Evolutionary conservation across 2,329 filamentous ascomycete genomes (phyloP), one percentile per base, ranked within the genome.

Genomic region (Fusarium concolor): DNA sequence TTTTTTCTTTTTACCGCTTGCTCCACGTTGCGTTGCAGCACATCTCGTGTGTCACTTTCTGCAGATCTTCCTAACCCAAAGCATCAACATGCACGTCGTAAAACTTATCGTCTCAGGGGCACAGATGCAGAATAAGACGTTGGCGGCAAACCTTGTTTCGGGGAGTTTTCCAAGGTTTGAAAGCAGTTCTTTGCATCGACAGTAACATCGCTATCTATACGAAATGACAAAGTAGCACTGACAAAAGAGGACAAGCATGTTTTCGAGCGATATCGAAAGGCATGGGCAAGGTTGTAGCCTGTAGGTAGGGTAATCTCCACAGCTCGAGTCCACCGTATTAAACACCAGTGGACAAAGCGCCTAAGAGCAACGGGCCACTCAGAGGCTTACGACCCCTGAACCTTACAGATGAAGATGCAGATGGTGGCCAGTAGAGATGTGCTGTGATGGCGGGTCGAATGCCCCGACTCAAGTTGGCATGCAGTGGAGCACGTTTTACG

Each of bases 21-120:
- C 65, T 68, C 66, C 66, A 68, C 65, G 61, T 69, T 51, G 42
- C 39, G 62, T 69, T 41, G 45, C 61, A 63, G 37, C 52, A 35
- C 31, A 35, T 24, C 22, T 24, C 22, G 22, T 24, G 22, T 24
- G 22, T 6, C 22, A 24, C 22, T 24, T 47, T 65, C 53, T 47
- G 61, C 46, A 60, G 66, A 69, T 69, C 61, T 65, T 15, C 33
- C 46, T 38, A 67, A 44, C 51, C 62, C 24, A 33, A 59, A 56
- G 55, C 33, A 49, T 47, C 44, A 35, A 37, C 26, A 41, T 63
- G 57, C 47, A 67, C 9, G 14, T 15, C 35, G 42, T 20, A 52
- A 29, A 29, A 47, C 45, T 58, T 42, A 50, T 63, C 56, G 51
- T 51, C 39, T 62, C 65, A 69, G 65, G 65, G 61, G 65, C 39